These are phyloP conservation scores for Solanum piurae DNA, from an alignment of 257 asterid species.

Conservation along the genomic window DNA sequence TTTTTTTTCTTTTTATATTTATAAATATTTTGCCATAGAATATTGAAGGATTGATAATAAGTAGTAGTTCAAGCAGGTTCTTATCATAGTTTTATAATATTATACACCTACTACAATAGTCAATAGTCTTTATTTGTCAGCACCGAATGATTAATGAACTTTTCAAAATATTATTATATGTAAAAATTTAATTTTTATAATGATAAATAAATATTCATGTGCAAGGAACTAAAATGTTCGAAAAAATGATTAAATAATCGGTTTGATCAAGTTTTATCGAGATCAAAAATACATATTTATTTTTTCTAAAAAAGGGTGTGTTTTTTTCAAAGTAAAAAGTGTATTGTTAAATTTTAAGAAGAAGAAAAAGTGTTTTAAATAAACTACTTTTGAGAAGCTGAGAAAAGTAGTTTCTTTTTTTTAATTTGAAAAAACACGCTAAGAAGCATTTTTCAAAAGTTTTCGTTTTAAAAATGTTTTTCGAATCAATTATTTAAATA, in stretches of 20 bases:
- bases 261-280: not conserved
- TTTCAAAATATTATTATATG: not conserved
- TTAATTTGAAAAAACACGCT: not conserved
- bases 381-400: not conserved
- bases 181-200: too few relatives aligned
- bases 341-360: not conserved
- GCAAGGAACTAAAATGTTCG: not conserved
- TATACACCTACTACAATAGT: not conserved
- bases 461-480: not conserved
- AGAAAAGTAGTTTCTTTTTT: not conserved
- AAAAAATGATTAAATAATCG: not conserved
- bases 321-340: not conserved
- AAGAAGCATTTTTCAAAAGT: not conserved
- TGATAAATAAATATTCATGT: not conserved
- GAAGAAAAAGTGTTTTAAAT: not conserved
- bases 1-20: not conserved
- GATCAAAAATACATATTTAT: not conserved
- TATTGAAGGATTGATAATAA: not conserved
- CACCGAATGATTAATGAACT: not conserved
- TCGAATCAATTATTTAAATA: not conserved
- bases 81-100: not conserved
- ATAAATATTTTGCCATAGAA: not conserved
- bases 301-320: not conserved
- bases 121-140: not conserved
- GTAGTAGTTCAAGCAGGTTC: not conserved